These are phyloP conservation scores for Uncinocarpus reesii DNA, from an alignment of 2,329 filamentous ascomycete genomes.

Conservation along the genomic window DNA sequence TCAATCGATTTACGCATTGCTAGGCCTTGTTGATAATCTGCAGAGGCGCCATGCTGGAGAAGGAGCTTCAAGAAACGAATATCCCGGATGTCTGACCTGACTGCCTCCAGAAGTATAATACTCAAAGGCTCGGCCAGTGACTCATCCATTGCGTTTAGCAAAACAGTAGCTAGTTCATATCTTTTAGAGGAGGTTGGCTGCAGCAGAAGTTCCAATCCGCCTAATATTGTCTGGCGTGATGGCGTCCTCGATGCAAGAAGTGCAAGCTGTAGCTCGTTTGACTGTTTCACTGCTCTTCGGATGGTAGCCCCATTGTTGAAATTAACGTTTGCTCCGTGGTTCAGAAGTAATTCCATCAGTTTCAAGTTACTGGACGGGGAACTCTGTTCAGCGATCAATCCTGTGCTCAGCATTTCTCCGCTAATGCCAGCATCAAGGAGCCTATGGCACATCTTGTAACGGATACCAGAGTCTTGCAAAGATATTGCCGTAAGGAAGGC, in stretches of 20 bases:
- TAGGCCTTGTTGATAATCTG: constrained; percentile 15
- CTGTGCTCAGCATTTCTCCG: constrained; percentile 13
- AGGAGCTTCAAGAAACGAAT: constrained; percentile 15
- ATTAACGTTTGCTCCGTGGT: constrained; percentile 17
- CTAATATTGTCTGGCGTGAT: constrained; percentile 12
- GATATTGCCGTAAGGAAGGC: constrained; percentile 14
- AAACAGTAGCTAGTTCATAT: constrained; percentile 15
- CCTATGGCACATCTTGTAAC: constrained; percentile 16
- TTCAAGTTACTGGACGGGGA: constrained; percentile 11
- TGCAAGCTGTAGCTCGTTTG: constrained; percentile 15
- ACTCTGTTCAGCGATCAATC: constrained; percentile 14
- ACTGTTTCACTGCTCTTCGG: constrained; percentile 15
- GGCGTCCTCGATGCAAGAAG: constrained; percentile 14
- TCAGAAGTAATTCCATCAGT: constrained; percentile 16
- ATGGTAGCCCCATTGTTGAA: constrained; percentile 15
- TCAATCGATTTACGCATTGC: constrained; percentile 15
- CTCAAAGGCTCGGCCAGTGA: constrained; percentile 11
- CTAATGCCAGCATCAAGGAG: constrained; percentile 17
- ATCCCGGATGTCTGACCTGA: constrained; percentile 10
- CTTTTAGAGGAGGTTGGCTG: constrained; percentile 4
- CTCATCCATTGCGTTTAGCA: constrained; percentile 12
- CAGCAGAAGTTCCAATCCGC: constrained; percentile 12
- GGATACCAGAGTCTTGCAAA: constrained; percentile 7
- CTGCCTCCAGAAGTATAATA: constrained; percentile 10
- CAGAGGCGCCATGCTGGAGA: constrained; percentile 17